Evolutionary conservation across 2,329 filamentous ascomycete genomes (phyloP).

Genomic region (Hirsutella rhossiliensis): DNA sequence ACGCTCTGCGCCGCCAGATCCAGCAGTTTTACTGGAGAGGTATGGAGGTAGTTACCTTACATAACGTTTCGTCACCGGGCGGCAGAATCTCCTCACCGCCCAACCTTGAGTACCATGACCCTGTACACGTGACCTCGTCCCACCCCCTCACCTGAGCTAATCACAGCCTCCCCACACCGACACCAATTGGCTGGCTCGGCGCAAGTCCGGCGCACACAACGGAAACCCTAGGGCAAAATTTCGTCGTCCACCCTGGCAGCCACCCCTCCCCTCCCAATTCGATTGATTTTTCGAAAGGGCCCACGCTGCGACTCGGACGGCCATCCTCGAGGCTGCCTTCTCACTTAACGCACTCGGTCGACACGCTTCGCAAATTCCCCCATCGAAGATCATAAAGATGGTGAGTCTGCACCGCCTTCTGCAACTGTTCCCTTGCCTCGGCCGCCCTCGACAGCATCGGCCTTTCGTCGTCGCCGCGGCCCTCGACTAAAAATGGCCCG

Average conservation of each 20-base stretch:
- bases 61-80: background rate
- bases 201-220: slow-evolving; percentile 10
- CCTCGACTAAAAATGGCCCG: no score
- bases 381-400: slow-evolving; percentile 33
- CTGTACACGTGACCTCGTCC: slow-evolving; percentile 9
- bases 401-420: slow-evolving; percentile 23
- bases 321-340: slow-evolving; percentile 23
- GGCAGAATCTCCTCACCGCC: slow-evolving; percentile 17
- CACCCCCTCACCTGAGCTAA: slow-evolving; percentile 12
- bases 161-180: slow-evolving; percentile 11
- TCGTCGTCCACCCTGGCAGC: slow-evolving; percentile 7
- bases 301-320: slow-evolving; percentile 18
- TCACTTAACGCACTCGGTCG: slow-evolving; percentile 21
- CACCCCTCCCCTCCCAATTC: slow-evolving; percentile 6
- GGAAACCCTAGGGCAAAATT: slow-evolving; percentile 27
- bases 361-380: slow-evolving; percentile 26
- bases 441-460: background rate
- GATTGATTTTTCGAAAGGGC: slow-evolving; percentile 19
- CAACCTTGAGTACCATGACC: slow-evolving; percentile 8
- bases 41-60: background rate
- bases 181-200: background rate
- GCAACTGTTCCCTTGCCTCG: background rate
- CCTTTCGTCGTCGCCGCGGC: background rate
- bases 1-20: background rate
- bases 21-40: background rate